A percentile compares a stretch with the other conserved stretches of the same genome.
Conservation (phyloP, 2,329 filamentous ascomycete species). For the Fusarium paranaense region DNA sequence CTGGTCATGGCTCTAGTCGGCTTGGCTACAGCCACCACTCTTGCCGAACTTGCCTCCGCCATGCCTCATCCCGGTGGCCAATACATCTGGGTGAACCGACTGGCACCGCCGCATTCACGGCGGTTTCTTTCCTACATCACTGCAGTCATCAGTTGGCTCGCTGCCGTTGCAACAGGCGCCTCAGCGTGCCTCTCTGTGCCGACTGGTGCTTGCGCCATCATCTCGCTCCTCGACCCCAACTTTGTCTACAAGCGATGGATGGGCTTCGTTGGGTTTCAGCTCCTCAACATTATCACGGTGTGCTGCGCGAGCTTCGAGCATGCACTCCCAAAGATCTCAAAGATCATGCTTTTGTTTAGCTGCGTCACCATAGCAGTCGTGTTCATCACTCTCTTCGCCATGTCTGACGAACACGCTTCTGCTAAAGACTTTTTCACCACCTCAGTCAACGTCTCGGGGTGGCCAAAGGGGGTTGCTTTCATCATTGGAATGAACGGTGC, state of each 20-base stretch:
- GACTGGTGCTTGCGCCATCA: slow-evolving; percentile 34
- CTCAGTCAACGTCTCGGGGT: slow-evolving; percentile 39
- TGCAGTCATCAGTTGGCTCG: slow-evolving; percentile 44
- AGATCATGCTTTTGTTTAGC: slow-evolving; percentile 41
- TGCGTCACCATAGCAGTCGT: slow-evolving; percentile 37
- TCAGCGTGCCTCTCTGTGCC: slow-evolving; percentile 43
- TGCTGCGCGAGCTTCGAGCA: slow-evolving; percentile 38
- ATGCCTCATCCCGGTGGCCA: slow-evolving; percentile 47
- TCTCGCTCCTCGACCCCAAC: slow-evolving; percentile 36
- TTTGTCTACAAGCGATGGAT: slow-evolving; percentile 45
- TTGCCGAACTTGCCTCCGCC: slow-evolving; percentile 43
- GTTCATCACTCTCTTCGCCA: slow-evolving; percentile 44
- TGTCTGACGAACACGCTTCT: slow-evolving; percentile 28
- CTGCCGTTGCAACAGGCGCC: slow-evolving; percentile 40
- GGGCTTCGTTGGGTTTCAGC: slow-evolving; percentile 43
- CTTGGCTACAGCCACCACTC: slow-evolving; percentile 41
- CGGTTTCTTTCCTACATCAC: slow-evolving; percentile 41
- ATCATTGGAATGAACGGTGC: slow-evolving; percentile 45
- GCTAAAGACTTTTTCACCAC: slow-evolving; percentile 39
- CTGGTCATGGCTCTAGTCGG: slow-evolving; percentile 37
- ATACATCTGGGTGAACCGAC: slow-evolving; percentile 42
- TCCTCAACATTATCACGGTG: slow-evolving; percentile 40
- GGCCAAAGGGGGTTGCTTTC: slow-evolving; percentile 45
- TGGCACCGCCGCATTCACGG: slow-evolving; percentile 26
- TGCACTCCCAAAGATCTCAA: slow-evolving; percentile 43